Evolutionary conservation across 345 rosid genomes (phyloP).

Genomic region (Brassica carinata): DNA sequence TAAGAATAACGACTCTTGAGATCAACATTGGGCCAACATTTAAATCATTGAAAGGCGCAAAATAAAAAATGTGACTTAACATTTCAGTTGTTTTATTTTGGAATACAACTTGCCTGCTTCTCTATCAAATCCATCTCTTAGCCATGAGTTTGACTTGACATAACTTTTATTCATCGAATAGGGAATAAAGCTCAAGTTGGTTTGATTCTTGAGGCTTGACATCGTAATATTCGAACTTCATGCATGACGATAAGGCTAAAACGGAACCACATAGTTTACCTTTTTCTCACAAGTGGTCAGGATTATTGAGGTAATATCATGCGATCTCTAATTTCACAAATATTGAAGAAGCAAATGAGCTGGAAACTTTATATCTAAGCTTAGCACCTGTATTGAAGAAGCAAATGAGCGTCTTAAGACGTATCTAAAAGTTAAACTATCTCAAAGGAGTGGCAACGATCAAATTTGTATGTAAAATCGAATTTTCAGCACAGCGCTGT

Average conservation of each 20-base stretch:
- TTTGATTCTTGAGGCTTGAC: constrained; percentile 26
- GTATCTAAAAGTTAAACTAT: background rate
- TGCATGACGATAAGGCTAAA: constrained; percentile 34
- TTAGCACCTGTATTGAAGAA: background rate
- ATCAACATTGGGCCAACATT: constrained; percentile 21
- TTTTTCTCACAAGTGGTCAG: constrained; percentile 20
- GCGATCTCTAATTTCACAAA: constrained; percentile 32
- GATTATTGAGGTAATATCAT: constrained; percentile 4
- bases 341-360: background rate
- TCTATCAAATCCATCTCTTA: constrained; percentile 15
- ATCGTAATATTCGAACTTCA: constrained; percentile 16
- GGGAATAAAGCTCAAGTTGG: constrained; percentile 24
- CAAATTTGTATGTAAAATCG: background rate
- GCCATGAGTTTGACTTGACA: constrained; percentile 27
- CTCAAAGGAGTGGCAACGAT: background rate
- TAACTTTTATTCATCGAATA: constrained; percentile 8
- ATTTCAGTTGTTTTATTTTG: background rate
- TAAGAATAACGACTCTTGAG: constrained; percentile 33
- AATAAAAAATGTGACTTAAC: background rate
- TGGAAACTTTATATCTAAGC: background rate
- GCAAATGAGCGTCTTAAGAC: background rate
- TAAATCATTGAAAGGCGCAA: background rate
- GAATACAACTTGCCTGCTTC: constrained; percentile 9
- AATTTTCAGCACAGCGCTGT: background rate
- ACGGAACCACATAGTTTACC: constrained; percentile 14